Evolutionary conservation across 495 filamentous ascomycete species (phyloP), one percentile per base, ranked within the genome.

Genomic region (Xylaria sp.): DNA sequence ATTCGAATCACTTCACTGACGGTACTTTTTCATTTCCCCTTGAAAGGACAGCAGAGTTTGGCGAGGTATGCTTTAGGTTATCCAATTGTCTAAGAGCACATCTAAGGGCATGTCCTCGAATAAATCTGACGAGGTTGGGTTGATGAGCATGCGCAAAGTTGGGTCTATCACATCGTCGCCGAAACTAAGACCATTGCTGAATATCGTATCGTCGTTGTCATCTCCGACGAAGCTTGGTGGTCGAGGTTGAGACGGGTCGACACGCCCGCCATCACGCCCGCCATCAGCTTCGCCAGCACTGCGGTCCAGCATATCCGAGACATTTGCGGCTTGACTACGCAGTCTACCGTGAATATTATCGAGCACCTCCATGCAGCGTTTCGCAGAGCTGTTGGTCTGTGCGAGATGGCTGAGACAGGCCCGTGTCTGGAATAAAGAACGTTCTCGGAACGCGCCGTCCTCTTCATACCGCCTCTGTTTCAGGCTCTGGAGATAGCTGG

Each of bases 361-460:
- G 14, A 74, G 57, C 29, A 74, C 73, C 26, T 70, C 50, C 12
- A 74, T 64, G 33, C 73, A 74, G 48, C 73, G 55, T 37, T 69
- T 55, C 33, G 73, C 70, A 33, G 70, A 66, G 21, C 65, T 44
- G 29, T 55, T 74, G 2, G 17, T 72, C 17, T 53, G 24, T 19
- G 70, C 66, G 11, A 74, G 70, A 24, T 58, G 40, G 15, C 37
- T n/a, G 24, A 74, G 44, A 61, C 37, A 61, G n/a, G 21, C 3
- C 35, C 37, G 37, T 4, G n/a, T n/a, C 5, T 61, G 37, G 35
- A 11, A 61, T 26, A 61, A 37, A 14, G 37, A 37, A 41, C 41
- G 58, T 21, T 61, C 37, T 40, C 58, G 6, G 35, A 37, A 37
- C 11, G 35, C n/a, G 33, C 17, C 3, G 12, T 40, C n/a, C 35